Evolutionary conservation across 805 yeast species (phyloP), one percentile per base, ranked within the genome.

Genomic region (Starmera amethionina): DNA sequence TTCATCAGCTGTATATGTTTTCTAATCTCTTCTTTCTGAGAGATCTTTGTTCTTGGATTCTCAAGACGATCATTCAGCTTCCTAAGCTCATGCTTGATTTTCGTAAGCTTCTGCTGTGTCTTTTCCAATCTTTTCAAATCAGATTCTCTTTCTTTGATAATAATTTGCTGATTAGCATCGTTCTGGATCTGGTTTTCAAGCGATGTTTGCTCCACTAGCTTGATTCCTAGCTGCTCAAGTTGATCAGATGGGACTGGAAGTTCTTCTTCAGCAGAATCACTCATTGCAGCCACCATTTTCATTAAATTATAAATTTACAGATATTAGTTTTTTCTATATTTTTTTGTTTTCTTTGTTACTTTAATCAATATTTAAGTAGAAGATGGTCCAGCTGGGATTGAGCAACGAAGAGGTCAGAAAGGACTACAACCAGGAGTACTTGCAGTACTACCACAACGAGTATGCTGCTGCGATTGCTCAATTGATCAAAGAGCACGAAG

Each of bases 61-160:
- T 58, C 56, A 8, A 79, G 54, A 42, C 73, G 69, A 11, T 66
- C 63, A 40, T 75, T 63, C 7, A 90, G 60, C 3, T 63, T 52
- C 3, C 64, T 47, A 18, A 79, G 54, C 48, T 74, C 77, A 16
- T 60, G 56, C 27, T 59, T 48, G 11, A 70, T 55, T 46, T 71
- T 72, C 8, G 59, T 59, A 15, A 74, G 57, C 30, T 72, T 74
- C 35, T 66, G 68, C 15, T 60, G 55, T 0, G 94, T 70, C 54
- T 86, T 85, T 14, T 73, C 78, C n/a, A 89, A 63, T 43, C 97
- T 68, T 46, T 77, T 80, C 43, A 68, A 64, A 50, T 93, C 98
- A 33, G 82, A 63, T 48, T 83, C 95, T 2, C 73, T 60, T 37
- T 85, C 88, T 39, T 79, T 77, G 32, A 68, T 60, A 1, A 72